phyloP scores from a whole-genome alignment of 1,284 basidiomycete species.

The Ceratobasidium sp. region DNA sequence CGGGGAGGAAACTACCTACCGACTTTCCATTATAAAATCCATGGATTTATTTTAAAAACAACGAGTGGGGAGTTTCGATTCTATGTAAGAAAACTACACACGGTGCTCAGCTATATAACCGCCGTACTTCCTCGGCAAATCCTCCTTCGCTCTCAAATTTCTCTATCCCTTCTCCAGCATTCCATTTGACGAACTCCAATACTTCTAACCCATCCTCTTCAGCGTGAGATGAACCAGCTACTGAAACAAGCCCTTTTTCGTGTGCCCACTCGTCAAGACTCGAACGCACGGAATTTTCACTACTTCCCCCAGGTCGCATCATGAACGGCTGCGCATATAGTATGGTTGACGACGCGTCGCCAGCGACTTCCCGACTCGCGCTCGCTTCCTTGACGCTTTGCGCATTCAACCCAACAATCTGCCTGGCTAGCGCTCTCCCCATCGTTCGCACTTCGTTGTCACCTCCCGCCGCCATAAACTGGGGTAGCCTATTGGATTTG shows the following conservation, averaged over 20 bases:
- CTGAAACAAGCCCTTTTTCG: conserved; percentile 64
- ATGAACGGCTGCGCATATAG: conserved; percentile 87
- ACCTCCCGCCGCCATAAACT: conserved; percentile 61
- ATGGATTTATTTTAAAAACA: no score
- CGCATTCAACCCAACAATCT: conserved; percentile 89
- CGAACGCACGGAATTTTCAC: conserved; percentile 70
- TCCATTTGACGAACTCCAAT: conserved; percentile 58
- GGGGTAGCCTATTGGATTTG: conserved; percentile 62
- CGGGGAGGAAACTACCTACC: no score
- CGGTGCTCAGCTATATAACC: conserved; percentile 17
- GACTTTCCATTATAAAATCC: conserved; percentile 56
- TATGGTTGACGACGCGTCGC: conserved; percentile 67
- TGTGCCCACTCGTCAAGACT: conserved; percentile 78
- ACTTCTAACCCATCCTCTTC: conserved; percentile 54
- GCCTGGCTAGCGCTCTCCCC: conserved; percentile 82
- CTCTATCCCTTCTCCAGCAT: conserved; percentile 55
- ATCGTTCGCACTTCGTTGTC: conserved; percentile 72
- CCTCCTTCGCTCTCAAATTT: conserved; percentile 15
- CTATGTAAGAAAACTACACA: no score
- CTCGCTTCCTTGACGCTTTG: conserved; percentile 63
- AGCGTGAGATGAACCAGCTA: neutral
- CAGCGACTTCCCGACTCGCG: conserved; percentile 49
- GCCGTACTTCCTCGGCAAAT: conserved; percentile 36
- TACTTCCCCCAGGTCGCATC: conserved; percentile 63
- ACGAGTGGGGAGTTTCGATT: no score